Conservation (phyloP, 352 stramenopile species). For the Pythium oligandrum region DNA sequence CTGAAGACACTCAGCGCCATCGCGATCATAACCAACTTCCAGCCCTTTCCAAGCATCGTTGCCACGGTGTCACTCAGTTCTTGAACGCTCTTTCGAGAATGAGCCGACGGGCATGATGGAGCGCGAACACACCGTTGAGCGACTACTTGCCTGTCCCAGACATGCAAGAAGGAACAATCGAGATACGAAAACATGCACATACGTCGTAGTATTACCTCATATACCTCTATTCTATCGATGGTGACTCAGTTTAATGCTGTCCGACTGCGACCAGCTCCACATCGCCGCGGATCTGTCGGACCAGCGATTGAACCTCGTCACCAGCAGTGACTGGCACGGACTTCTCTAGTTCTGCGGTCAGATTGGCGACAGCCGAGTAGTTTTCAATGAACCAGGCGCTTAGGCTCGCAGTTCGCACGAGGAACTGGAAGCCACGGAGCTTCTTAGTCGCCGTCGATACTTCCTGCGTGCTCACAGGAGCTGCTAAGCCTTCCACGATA, state of each 20-base stretch:
- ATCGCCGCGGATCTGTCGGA: slow-evolving; percentile 55
- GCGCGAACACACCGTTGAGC: too few relatives aligned
- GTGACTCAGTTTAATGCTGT: neutral
- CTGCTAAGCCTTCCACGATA: slow-evolving; percentile 16
- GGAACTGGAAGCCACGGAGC: slow-evolving; percentile 41
- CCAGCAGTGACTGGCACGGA: too few relatives aligned
- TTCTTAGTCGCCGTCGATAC: slow-evolving; percentile 17
- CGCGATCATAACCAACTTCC: too few relatives aligned
- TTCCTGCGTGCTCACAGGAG: slow-evolving; percentile 11
- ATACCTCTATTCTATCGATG: slow-evolving; percentile 10
- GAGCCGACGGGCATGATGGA: too few relatives aligned
- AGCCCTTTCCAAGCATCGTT: too few relatives aligned
- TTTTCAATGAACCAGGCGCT: slow-evolving; percentile 28
- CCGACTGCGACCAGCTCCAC: slow-evolving; percentile 51
- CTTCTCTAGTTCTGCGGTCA: too few relatives aligned
- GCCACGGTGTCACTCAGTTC: too few relatives aligned
- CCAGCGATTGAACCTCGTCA: slow-evolving; percentile 4
- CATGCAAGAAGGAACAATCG: too few relatives aligned
- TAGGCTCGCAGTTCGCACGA: slow-evolving; percentile 37
- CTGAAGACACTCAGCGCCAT: too few relatives aligned
- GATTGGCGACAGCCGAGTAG: slow-evolving; percentile 7
- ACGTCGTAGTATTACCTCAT: neutral
- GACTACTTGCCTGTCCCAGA: too few relatives aligned
- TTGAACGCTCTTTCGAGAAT: too few relatives aligned
- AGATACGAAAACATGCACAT: too few relatives aligned